Evolutionary conservation across 495 filamentous ascomycete genomes (phyloP), one percentile per base, ranked within the genome.

Genomic region (Chaetomidium leptoderma): DNA sequence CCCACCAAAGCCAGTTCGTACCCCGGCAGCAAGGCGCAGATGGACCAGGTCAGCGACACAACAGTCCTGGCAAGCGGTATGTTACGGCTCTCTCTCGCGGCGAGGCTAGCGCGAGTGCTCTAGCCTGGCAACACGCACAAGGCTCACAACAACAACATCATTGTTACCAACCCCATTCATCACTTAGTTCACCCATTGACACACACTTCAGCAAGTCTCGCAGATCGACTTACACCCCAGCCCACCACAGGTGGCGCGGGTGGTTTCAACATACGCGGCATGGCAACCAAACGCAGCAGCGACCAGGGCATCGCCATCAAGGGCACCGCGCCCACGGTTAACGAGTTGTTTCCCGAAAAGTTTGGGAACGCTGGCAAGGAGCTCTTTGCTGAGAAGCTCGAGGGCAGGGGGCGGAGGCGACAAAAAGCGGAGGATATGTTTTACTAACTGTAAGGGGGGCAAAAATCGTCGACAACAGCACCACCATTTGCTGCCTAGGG

Each of bases 321-420:
- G 42, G 88, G 88, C 3, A 71, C 30, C 62, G 74, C 77, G 10
- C 70, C 80, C 11, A 83, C 81, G 1, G 83, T 79, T 3, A 85
- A 39, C 52, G 88, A 91, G 66, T 69, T 91, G 14, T 91, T 91
- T 56, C 87, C 88, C 10, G 78, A 78, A 5, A 86, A 83, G 58
- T 83, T 82, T 54, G 78, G 76, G 16, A 89, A 90, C 69, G 71
- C 81, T 6, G 82, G 81, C 26, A 91, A 90, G 71, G 88, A 91
- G 66, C 71, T 92, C 7, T 90, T 92, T 56, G 71, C 71, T 1
- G 76, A 78, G 30, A 74, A 71, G 53, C 30, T 81, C 6, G 77
- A 78, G 36, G 76, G 75, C 2, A 70, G 79, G 59, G 66, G 73
- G 0, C 61, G 68, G 40, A 73, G 71, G 51, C 72, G 81, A 50